Evolutionary conservation across 306 rosid species (phyloP), one percentile per base, ranked within the genome.

Genomic region (Myrica gale): DNA sequence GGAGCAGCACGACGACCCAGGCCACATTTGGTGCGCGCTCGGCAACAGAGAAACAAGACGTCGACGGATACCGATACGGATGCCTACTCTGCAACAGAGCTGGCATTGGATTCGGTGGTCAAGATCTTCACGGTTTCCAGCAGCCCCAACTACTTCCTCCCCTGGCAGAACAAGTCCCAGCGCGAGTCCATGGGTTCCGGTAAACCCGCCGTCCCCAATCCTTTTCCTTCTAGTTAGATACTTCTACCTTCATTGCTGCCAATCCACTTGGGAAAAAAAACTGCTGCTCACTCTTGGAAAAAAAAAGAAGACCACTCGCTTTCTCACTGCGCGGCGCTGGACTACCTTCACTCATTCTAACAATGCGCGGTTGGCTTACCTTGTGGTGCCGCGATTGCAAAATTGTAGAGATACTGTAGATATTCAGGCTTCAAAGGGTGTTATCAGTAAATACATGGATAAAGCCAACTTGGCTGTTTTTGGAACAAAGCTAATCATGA

Each of bases 131-230:
- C 96, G 2, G 98, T 93, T 69, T 84, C 96, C 7, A 84, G 88
- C 70, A 89, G 96, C 82, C 97, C 97, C 61, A 93, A 89, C 73
- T 89, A 91, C 88, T 53, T 87, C 50, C 96, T 91, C 60, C 98
- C 98, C 1, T 93, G 98, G 98, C 98, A 93, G 85, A 93, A 89
- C 87, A 93, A 93, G 85, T 88, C 97, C 71, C 98, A 93, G 86
- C 89, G 91, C 5, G 97, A 93, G 78, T 78, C 97, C 51, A 93
- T 80, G 88, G 97, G 98, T 57, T 93, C 98, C 52, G 98, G 98
- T 90, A 16, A 32, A 76, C 69, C 80, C 51, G 1, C 60, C 41
- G 68, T 56, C 16, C 11, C 71, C 17, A 26, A 17, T 73, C 5
- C 16, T 10, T 48, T 48, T 15, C 16, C 10, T 48, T 9, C 53